A percentile compares a stretch with the other conserved stretches of the same genome.
Evolutionary conservation across 176 grass and related monocot species (phyloP).

Genomic region (Bonia amplexicaulis): DNA sequence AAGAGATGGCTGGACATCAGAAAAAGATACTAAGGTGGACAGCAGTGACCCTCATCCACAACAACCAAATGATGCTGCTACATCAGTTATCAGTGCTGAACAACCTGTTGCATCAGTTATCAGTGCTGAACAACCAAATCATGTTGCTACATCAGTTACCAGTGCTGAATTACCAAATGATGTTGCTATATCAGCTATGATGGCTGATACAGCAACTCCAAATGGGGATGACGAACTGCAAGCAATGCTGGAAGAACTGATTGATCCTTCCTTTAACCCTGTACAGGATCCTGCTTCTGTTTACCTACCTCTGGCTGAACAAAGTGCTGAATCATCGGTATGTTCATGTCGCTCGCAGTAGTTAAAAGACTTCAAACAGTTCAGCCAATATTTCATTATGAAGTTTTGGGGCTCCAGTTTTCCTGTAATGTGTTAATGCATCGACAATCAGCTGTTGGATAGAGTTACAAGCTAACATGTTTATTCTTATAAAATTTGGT

Average conservation of each 20-base stretch:
- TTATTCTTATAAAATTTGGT: not conserved
- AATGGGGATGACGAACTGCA: conserved; percentile 22
- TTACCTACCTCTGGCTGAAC: conserved; percentile 13
- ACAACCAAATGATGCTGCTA: conserved; percentile 25
- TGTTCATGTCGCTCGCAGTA: conserved; percentile 5
- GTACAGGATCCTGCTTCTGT: not conserved
- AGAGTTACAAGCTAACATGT: not conserved
- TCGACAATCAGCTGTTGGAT: not conserved
- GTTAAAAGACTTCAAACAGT: not conserved
- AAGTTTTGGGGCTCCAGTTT: not conserved
- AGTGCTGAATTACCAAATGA: conserved; percentile 23
- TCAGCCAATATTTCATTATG: not conserved
- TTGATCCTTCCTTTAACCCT: conserved; percentile 39
- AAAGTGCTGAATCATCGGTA: conserved; percentile 47
- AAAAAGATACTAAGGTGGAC: conserved; percentile 28
- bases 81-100: conserved; percentile 30
- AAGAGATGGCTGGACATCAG: conserved; percentile 46
- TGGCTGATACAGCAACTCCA: conserved; percentile 17
- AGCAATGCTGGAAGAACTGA: conserved; percentile 36
- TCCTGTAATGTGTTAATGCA: not conserved
- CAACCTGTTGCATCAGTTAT: conserved; percentile 18
- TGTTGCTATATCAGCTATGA: not conserved
- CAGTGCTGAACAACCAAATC: conserved; percentile 12
- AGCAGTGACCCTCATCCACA: conserved; percentile 24
- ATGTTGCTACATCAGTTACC: not conserved